Base-by-base conservation (phyloP, 1,284 basidiomycete genomes). In the Polyporus tsugae region DNA sequence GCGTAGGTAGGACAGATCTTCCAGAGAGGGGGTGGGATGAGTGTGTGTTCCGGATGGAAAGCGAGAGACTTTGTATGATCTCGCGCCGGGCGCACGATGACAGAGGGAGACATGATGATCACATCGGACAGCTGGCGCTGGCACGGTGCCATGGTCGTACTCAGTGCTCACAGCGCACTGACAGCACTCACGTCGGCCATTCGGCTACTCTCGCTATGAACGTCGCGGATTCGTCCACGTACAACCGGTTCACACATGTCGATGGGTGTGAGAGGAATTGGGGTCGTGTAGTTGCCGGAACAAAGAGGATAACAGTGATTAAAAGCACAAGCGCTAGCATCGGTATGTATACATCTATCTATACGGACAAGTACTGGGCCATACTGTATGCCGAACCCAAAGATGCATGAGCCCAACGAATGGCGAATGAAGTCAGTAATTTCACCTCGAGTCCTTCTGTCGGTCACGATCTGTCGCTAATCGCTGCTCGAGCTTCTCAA, bases 401-500 rank as follows among this genome's bases (percentile, higher is more conserved):
- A 44, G 10, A 7, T 46, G 29, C 52, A 63, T 63, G 41, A 60
- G 59, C 69, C 59, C 55, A 59, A 63, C 22, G 62, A 41, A 46
- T 62, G 15, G 52, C 25, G 42, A 58, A 65, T 70, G 38, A 61
- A 22, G 52, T 60, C 46, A 7, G 55, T 39, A 9, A 60, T 78
- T 78, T 83, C 76, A 86, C 86, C 80, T 72, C 75, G 82, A 75
- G 79, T 80, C 79, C 69, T 80, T 74, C 67, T 81, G 76, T 17
- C n/a, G 58, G 71, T 59, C 58, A 39, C 71, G 65, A 49, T 87
- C 83, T 66, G 84, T 80, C 55, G 85, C 83, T 52, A 99, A 80
- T 64, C 90, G 89, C 74, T 92, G 80, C 81, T 99, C 97, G 11
- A 99, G 87, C 83, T 98, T 99, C 63, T 89, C 85, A 76, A 99